Evolutionary conservation across 2,329 filamentous ascomycete genomes (phyloP).

Genomic region (Diaporthe longicolla): DNA sequence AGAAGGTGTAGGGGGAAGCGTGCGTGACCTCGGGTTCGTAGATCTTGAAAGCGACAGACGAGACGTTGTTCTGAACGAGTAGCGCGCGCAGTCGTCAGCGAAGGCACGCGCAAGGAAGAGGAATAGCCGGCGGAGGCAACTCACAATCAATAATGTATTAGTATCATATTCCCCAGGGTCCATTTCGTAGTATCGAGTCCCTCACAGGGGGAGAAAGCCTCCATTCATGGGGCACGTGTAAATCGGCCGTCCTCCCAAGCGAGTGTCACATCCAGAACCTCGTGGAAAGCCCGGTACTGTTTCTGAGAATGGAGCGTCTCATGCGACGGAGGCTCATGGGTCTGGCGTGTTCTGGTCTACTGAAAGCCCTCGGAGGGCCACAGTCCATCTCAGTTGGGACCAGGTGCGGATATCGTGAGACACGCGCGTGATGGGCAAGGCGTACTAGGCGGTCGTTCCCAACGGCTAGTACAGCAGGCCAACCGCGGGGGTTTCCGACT

Average conservation of each 20-base stretch:
- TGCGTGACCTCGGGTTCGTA: slow-evolving; percentile 65
- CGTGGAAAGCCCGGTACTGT: slow-evolving; percentile 27
- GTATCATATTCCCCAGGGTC: slow-evolving; percentile 75
- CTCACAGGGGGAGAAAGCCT: slow-evolving; percentile 41
- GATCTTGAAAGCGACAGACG: slow-evolving; percentile 67
- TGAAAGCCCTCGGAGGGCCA: slow-evolving; percentile 41
- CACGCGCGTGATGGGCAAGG: slow-evolving; percentile 28
- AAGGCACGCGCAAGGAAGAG: slow-evolving; percentile 9
- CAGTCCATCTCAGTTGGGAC: slow-evolving; percentile 37
- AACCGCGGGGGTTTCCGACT: slow-evolving; percentile 21
- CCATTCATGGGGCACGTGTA: slow-evolving; percentile 42
- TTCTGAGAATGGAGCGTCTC: slow-evolving; percentile 15
- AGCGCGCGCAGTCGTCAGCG: slow-evolving; percentile 41
- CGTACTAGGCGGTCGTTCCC: background rate
- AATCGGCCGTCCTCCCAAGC: slow-evolving; percentile 37
- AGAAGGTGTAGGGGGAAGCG: slow-evolving; percentile 60
- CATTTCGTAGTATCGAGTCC: slow-evolving; percentile 62
- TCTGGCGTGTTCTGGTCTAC: slow-evolving; percentile 4
- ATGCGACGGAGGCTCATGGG: slow-evolving; percentile 30
- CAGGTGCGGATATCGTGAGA: slow-evolving; percentile 29
- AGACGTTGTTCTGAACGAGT: slow-evolving; percentile 66
- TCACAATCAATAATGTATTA: slow-evolving; percentile 71
- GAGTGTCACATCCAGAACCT: slow-evolving; percentile 34
- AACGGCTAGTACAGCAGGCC: slow-evolving; percentile 24
- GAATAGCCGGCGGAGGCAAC: slow-evolving; percentile 46